Base-by-base conservation (phyloP, 2,329 filamentous ascomycete genomes). In the Grosmannia serpens region DNA sequence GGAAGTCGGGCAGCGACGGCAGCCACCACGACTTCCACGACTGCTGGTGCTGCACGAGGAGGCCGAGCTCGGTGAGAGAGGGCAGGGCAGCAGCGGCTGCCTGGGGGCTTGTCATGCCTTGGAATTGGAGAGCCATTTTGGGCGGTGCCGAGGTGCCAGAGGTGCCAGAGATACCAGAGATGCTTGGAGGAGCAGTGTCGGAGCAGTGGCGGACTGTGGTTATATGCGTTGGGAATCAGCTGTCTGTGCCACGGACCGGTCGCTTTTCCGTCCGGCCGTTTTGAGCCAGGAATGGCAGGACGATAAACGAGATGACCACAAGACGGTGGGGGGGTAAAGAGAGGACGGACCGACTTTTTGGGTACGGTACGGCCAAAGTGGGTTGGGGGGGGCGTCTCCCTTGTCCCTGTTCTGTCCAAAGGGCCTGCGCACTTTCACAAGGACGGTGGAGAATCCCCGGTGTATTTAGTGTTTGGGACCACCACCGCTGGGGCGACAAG, bases 1-100 rank as follows among this genome's bases (percentile, higher is more conserved):
- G 20, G 15, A 35, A 44, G 31, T 58, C 57, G 10, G 52, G 9
- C 4, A 31, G 41, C 2, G 46, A 56, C 46, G 47, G 33, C 38
- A 52, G 22, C 59, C 59, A 61, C 59, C 59, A 59, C 3, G 57
- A 41, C n/a, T 58, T 56, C 41, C 53, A 53, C 11, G 52, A 44
- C 41, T 35, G 56, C 15, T 44, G 53, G 22, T 50, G 41, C 35
- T 58, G 61, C 27, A 44, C 24, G 4, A 62, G 53, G 2, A 62
- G 58, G n/a, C 61, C 61, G 17, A 62, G 61, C 24, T 62, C 61
- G 0, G 57, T 55, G 17, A 62, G 50, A 8, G 61, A 62, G 26
- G 61, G 61, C 27, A 62, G 47, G 9, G 47, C 29, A 6, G 49
- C 35, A 10, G 44, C 29, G 7, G 54, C 10, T 4, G 52, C 0